phyloP scores from a whole-genome alignment of 2,329 filamentous ascomycete species.

The Colletotrichum siamense region DNA sequence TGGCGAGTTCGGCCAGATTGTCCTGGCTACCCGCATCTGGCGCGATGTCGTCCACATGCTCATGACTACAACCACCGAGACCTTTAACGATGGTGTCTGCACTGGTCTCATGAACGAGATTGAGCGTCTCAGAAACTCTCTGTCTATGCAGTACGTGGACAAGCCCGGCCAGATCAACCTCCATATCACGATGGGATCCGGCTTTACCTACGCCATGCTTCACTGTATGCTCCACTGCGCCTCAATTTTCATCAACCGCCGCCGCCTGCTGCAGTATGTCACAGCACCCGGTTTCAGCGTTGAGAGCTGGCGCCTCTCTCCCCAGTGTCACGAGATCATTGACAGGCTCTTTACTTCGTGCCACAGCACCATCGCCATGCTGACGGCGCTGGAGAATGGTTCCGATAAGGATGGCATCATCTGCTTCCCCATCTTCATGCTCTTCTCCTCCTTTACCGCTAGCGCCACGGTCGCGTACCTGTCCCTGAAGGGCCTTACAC shows the following conservation, averaged over 20 bases:
- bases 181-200: conserved; percentile 69
- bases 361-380: conserved; percentile 62
- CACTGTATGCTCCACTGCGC: conserved; percentile 67
- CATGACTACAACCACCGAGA: conserved; percentile 55
- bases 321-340: conserved; percentile 57
- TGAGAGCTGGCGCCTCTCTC: conserved; percentile 57
- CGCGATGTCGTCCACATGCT: conserved; percentile 68
- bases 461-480: conserved; percentile 67
- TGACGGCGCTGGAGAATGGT: conserved; percentile 60
- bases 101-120: conserved; percentile 57
- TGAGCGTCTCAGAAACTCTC: conserved; percentile 56
- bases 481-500: conserved; percentile 65
- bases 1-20: conserved; percentile 67
- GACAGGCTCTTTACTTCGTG: conserved; percentile 64
- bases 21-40: conserved; percentile 66
- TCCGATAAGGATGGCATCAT: conserved; percentile 63
- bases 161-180: conserved; percentile 66
- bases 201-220: conserved; percentile 67
- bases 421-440: conserved; percentile 69
- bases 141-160: conserved; percentile 66
- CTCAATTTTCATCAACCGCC: conserved; percentile 65
- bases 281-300: conserved; percentile 56
- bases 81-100: conserved; percentile 61
- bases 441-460: conserved; percentile 66
- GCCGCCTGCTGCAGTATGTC: conserved; percentile 63